phyloP scores from a whole-genome alignment of 1,139 yeast species.

The Blastobotrys raffinosifermentans region DNA sequence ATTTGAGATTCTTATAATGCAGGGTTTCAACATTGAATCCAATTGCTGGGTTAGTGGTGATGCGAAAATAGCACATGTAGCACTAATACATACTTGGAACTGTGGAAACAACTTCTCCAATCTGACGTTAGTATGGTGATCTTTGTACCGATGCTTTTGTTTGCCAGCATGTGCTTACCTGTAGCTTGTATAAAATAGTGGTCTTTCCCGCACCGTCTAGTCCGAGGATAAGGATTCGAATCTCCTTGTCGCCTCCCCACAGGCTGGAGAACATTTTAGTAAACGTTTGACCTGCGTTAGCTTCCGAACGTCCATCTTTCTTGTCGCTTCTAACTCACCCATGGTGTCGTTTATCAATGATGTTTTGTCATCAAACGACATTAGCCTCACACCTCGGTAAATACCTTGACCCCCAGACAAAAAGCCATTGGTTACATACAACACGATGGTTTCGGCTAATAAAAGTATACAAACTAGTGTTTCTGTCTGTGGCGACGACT shows the following conservation, averaged over 20 bases:
- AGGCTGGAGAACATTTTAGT: constrained; percentile 79
- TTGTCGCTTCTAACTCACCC: neutral
- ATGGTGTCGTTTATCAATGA: too few species aligned
- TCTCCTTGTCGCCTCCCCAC: constrained; percentile 89
- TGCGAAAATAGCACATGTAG: too few species aligned
- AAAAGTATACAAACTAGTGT: too few species aligned
- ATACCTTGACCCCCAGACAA: too few species aligned
- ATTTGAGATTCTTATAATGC: constrained; percentile 80
- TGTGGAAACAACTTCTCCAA: constrained; percentile 91
- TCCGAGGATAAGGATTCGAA: constrained; percentile 85
- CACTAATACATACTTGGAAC: constrained; percentile 52
- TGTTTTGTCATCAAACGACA: too few species aligned
- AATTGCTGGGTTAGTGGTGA: constrained; percentile 43
- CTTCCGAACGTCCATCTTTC: neutral
- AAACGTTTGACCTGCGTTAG: constrained; percentile 32
- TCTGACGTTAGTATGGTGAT: constrained; percentile 22
- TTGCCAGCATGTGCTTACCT: constrained; percentile 33
- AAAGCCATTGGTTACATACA: too few species aligned
- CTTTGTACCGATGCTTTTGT: neutral
- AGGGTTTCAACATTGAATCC: constrained; percentile 97
- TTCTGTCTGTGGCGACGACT: too few species aligned
- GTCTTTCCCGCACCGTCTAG: constrained; percentile 98
- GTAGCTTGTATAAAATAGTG: constrained; percentile 84
- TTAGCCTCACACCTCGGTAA: too few species aligned
- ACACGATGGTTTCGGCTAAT: too few species aligned